Evolutionary conservation across 495 filamentous ascomycete species (phyloP), one percentile per base, ranked within the genome.

Genomic region (Hypoxylon subgilvum): DNA sequence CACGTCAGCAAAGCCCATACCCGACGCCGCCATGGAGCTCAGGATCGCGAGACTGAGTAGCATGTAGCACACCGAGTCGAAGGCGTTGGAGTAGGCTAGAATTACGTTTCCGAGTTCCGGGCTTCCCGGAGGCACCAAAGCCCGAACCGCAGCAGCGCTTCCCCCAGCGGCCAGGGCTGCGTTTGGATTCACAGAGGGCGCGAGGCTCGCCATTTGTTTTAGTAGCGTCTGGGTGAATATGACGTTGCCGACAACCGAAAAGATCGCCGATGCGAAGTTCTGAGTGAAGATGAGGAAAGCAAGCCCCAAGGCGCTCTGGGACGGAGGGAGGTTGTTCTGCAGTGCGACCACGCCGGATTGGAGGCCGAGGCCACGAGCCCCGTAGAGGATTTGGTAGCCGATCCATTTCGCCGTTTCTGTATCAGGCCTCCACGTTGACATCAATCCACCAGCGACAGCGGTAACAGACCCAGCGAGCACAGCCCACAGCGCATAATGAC

Each of bases 341-440:
- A 82, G 72, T 7, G 84, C 77, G 27, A 86, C 71, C 19, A 85
- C 52, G 10, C 79, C 78, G 21, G 79, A 65, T 49, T 84, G 81
- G 47, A 84, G 71, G 1, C 73, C 80, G 0, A 61, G 76, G 34
- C 76, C 76, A n/a, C 80, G 79, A 12, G 72, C 48, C 6, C 84
- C 84, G 7, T 72, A 74, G 4, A 88, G 60, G 25, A 86, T 77
- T 57, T 86, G 83, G 61, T 83, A 87, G 8, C 84, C 83, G 27
- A 85, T 70, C 86, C 84, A 88, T 72, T 79, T 63, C 17, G 66
- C 74, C 1, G 68, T 66, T 3, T 70, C 31, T 10, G 81, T 84
- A 12, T 61, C 40, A 2, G 79, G 76, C 1, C 63, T 59, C 22
- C 82, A 73, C 9, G 79, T 82, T 17, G 80, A 79, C 14, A 84